Evolutionary conservation across 495 filamentous ascomycete genomes (phyloP), one percentile per base, ranked within the genome.

Genomic region (Cudoniella acicularis): DNA sequence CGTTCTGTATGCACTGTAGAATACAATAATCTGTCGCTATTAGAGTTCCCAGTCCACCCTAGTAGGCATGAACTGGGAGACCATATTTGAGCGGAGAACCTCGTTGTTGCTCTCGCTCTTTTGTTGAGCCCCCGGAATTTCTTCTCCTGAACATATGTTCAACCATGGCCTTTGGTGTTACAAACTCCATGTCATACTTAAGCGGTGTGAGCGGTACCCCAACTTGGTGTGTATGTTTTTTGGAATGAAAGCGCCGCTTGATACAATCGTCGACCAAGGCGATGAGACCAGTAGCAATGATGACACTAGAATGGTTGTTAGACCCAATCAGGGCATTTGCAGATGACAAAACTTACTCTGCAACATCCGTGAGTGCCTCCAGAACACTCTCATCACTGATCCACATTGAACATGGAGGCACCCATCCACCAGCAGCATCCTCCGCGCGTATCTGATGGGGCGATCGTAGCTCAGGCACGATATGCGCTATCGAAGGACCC

Each of bases 241-340:
- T 58, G 16, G 52, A 21, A 20, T 60, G 51, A 40, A 66, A 66
- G 40, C 49, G 64, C 1, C 60, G 52, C 49, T 68, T 68, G 66
- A 65, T 65, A 73, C 87, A 89, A 73, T 98, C 93, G 66, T 98
- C 94, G 57, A 96, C 87, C 46, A 98, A 84, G 6, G 89, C 85
- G 48, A 95, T 89, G 66, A 98, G 78, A 41, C 93, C 94, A 49
- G 92, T 93, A 21, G 92, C 86, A 56, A 98, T 83, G 65, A 98
- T 87, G 61, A 92, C 87, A 67, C 92, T 96, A 56, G 24, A 61
- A 1, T 50, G 62, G n/a, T 64, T 65, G 40, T 53, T 13, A 54
- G 24, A 24, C n/a, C 30, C 11, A 24, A 17, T 26, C 20, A 26
- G 45, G 25, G 21, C 27, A 26, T 3, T 48, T n/a, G 17, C 36